phyloP scores from a whole-genome alignment of 2,329 filamentous ascomycete species.

The Magnaporthiopsis incrustans region DNA sequence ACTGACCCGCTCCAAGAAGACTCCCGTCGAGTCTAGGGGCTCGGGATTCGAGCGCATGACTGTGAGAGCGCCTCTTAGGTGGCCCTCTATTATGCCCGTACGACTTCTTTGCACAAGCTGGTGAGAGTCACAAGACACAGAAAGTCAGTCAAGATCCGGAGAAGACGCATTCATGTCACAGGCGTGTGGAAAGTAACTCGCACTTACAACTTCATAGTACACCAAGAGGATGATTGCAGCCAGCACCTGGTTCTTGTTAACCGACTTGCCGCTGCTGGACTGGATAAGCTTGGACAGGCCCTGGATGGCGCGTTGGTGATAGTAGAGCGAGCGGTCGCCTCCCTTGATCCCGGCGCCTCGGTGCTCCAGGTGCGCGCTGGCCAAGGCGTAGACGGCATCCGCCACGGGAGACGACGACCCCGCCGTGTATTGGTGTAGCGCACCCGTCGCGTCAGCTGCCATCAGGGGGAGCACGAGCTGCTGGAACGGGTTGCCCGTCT shows the following conservation, averaged over 20 bases:
- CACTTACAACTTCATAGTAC: constrained; percentile 55
- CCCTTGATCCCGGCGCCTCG: constrained; percentile 38
- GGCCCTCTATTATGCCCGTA: constrained; percentile 52
- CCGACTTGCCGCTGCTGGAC: constrained; percentile 29
- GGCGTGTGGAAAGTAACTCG: not conserved
- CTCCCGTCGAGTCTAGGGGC: constrained; percentile 40
- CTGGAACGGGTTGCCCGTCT: constrained; percentile 54
- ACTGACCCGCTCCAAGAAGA: constrained; percentile 51
- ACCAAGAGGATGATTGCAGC: constrained; percentile 54
- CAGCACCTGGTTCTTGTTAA: constrained; percentile 48
- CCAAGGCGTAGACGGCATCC: constrained; percentile 77
- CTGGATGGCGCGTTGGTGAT: constrained; percentile 52
- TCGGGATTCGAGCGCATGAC: constrained; percentile 45
- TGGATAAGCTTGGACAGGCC: constrained; percentile 49
- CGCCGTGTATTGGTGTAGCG: not conserved
- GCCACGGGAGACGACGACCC: constrained; percentile 53
- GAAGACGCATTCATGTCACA: not conserved
- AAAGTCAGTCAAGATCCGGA: not conserved
- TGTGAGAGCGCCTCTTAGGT: constrained; percentile 53
- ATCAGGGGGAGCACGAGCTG: constrained; percentile 55
- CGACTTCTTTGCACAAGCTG: constrained; percentile 53
- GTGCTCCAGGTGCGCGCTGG: constrained; percentile 75
- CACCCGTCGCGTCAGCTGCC: not conserved
- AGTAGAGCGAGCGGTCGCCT: constrained; percentile 47
- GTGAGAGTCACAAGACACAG: constrained; percentile 11